Base-by-base conservation (phyloP, 176 grass and related monocot species). In the Guadua angustifolia region DNA sequence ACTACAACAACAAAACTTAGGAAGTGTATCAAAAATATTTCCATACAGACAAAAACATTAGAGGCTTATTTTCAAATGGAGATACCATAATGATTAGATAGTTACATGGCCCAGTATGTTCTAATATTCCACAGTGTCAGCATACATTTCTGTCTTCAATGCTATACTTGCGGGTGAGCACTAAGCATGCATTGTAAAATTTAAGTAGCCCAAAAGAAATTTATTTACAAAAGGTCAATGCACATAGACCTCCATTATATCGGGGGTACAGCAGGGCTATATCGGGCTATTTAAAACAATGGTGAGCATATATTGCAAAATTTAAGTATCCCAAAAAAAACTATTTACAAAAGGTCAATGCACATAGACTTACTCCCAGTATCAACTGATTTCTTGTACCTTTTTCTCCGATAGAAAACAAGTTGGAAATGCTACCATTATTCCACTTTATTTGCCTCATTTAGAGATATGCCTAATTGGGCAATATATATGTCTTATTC, bases 21-120 rank as follows among this genome's bases (percentile, higher is more conserved):
- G 4, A 71, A 33, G 18, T 49, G 22, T 15, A 61, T 81, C 6
- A 38, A 75, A 57, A 19, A 39, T n/a, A 39, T n/a, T 56, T 75
- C 40, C 64, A 74, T 17, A 82, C 17, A 65, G 14, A 83, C 19
- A 83, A 17, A 74, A 63, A 43, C 8, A 56, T 38, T 84, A 52
- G 45, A 33, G 5, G 73, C 52, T 43, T 52, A 58, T 25, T 59
- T 40, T 58, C 17, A 40, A 76, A 36, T 2, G 7, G 9, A 1
- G 13, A 32, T 72, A 57, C 19, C 59, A 3, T 53, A 5, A 73
- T 33, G 50, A 69, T 43, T 43, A 42, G 43, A 66, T 73, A 32
- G 42, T 36, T 74, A 58, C 69, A 83, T 73, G 32, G 26, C 29
- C 64, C 11, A 52, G 12, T 52, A 46, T 50, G 8, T 74, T 61